Percentiles rank a stretch among this genome's conserved stretches.
phyloP scores from a whole-genome alignment of 192 early-diverging fungal species.

The Thoreauomyces humboldtii region DNA sequence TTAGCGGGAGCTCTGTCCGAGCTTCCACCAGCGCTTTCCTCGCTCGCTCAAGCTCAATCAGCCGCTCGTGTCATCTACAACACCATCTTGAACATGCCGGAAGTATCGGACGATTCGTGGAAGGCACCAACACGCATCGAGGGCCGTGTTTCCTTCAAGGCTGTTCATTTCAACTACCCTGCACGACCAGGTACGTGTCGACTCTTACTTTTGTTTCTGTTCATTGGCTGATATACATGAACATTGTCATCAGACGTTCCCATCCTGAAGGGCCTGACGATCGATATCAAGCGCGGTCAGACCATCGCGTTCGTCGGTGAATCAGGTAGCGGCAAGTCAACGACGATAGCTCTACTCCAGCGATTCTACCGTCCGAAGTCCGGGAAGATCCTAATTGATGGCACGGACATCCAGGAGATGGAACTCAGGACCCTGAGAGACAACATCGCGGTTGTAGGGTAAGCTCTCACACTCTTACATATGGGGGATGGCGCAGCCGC shows the following conservation, averaged over 20 bases:
- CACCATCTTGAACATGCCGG: no score
- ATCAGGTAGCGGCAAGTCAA: conserved; percentile 73
- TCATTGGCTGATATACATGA: no score
- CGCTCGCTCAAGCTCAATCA: conserved; percentile 37
- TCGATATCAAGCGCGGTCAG: conserved; percentile 61
- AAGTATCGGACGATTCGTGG: no score
- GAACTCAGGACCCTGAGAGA: conserved; percentile 55
- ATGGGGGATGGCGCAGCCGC: no score
- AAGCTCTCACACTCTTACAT: no score
- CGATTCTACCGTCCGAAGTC: conserved; percentile 74
- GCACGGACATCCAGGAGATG: conserved; percentile 59
- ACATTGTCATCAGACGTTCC: no score
- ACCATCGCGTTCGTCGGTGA: conserved; percentile 86
- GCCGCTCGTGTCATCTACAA: conserved; percentile 51
- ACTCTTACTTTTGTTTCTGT: no score
- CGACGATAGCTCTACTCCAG: conserved; percentile 62
- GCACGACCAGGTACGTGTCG: no score
- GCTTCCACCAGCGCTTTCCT: no score
- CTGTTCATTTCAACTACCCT: conserved; percentile 59
- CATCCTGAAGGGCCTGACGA: conserved; percentile 51
- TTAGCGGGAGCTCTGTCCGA: no score
- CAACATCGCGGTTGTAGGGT: not conserved
- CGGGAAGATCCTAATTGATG: conserved; percentile 66
- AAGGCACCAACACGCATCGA: no score
- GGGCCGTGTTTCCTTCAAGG: conserved; percentile 46